phyloP scores from a whole-genome alignment of 345 rosid species.

The Abelmoschus esculentus region DNA sequence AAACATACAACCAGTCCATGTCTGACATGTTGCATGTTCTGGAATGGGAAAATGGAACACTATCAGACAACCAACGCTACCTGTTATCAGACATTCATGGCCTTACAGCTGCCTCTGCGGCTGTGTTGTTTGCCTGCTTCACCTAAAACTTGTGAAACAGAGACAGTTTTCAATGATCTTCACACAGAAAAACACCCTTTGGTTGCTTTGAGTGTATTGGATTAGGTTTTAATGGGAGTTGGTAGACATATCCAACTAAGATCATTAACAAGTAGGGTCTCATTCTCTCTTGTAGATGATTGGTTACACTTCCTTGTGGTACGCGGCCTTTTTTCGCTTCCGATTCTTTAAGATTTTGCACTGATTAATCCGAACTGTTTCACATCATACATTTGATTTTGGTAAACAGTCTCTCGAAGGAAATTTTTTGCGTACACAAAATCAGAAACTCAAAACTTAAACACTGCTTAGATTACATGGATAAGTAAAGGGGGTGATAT shows the following conservation, averaged over 20 bases:
- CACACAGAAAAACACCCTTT: background rate
- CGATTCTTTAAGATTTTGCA: too few relatives aligned
- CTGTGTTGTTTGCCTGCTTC: conserved; percentile 8
- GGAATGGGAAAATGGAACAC: background rate
- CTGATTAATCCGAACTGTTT: too few relatives aligned
- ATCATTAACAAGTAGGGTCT: background rate
- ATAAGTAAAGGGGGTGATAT: background rate
- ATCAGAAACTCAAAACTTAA: too few relatives aligned
- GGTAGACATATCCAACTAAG: background rate
- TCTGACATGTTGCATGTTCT: background rate
- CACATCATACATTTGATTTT: too few relatives aligned
- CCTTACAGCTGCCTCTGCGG: background rate
- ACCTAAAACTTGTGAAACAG: background rate
- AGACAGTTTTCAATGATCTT: background rate
- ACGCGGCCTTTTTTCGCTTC: too few relatives aligned
- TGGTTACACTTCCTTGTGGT: too few relatives aligned
- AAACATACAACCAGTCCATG: background rate
- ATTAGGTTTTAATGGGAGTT: conserved; percentile 2
- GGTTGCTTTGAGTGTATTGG: background rate
- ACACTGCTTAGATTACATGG: too few relatives aligned
- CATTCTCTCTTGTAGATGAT: background rate
- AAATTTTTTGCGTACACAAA: too few relatives aligned
- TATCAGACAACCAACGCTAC: background rate
- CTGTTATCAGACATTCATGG: background rate
- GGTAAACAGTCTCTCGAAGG: too few relatives aligned